Percentiles rank a stretch among this genome's conserved stretches.
phyloP scores from a whole-genome alignment of 352 stramenopile species.

The Globisporangium rhizosaccharum region DNA sequence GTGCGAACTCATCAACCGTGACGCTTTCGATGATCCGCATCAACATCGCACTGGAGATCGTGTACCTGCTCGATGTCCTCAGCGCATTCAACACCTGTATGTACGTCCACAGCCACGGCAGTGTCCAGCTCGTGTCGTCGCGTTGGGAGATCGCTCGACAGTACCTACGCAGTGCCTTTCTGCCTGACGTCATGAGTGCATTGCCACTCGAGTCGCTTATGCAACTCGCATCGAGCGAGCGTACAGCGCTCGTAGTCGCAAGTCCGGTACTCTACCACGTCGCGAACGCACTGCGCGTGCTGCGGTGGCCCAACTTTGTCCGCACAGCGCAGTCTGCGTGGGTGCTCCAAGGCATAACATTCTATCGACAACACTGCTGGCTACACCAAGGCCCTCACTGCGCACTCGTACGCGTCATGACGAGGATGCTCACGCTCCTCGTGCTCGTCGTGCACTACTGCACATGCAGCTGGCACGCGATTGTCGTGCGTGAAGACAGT shows the following conservation, averaged over 20 bases:
- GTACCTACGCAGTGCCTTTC: conserved; percentile 2
- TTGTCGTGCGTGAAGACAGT: neutral
- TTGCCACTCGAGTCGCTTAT: conserved; percentile 1
- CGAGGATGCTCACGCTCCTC: conserved; percentile 5
- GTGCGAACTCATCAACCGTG: neutral
- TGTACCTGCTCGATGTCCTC: conserved; percentile 7
- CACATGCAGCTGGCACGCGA: neutral
- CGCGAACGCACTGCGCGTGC: neutral
- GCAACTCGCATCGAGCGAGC: neutral
- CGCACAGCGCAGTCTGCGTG: neutral
- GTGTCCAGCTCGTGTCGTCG: conserved; percentile 1
- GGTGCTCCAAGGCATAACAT: neutral
- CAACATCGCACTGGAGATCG: conserved; percentile 6
- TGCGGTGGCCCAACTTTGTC: neutral
- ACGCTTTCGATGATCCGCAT: conserved; percentile 1
- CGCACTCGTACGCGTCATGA: neutral
- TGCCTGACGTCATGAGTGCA: conserved; percentile 6
- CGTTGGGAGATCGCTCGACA: neutral
- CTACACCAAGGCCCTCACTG: neutral
- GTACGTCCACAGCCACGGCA: conserved; percentile 1
- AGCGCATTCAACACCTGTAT: conserved; percentile 6
- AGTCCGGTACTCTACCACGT: conserved; percentile 3
- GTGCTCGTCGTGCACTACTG: conserved; percentile 5
- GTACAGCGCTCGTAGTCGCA: neutral
- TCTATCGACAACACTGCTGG: no score